These are phyloP conservation scores for Edaphochlamys debaryana DNA, from an alignment of 139 green algal genomes.

Conservation along the genomic window DNA sequence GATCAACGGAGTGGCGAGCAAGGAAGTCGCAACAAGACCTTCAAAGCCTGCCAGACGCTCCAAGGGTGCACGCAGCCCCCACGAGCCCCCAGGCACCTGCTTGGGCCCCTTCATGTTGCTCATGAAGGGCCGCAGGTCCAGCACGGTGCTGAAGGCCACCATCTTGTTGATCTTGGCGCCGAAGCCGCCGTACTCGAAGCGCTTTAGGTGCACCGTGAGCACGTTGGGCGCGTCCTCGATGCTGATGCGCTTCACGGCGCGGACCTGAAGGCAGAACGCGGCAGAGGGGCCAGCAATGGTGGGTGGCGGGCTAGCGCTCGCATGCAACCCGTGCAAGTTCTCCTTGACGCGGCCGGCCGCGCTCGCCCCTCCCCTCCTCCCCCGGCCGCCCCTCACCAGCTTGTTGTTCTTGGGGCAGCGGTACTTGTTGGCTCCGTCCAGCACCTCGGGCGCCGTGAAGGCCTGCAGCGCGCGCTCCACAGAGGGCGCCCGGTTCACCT, in stretches of 20 bases:
- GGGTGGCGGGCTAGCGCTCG: neutral
- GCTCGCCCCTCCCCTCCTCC: neutral
- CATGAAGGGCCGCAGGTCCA: conserved; percentile 88
- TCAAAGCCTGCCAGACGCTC: too few relatives aligned
- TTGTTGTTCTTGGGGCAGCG: conserved; percentile 86
- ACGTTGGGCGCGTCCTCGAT: conserved; percentile 86
- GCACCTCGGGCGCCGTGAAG: conserved; percentile 81
- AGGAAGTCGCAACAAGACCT: too few relatives aligned
- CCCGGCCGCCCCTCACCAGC: conserved; percentile 40
- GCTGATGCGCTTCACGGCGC: conserved; percentile 83
- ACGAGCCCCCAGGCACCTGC: neutral
- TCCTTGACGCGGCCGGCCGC: too few relatives aligned
- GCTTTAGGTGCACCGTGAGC: conserved; percentile 90
- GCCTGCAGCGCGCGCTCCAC: conserved; percentile 75
- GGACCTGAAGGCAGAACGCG: conserved; percentile 59
- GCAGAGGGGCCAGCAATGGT: neutral
- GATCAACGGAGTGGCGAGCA: too few relatives aligned
- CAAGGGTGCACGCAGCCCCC: too few relatives aligned
- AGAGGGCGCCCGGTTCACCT: conserved; percentile 78
- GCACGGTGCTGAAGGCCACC: conserved; percentile 79
- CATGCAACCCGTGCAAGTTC: too few relatives aligned
- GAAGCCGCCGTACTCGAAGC: conserved; percentile 85
- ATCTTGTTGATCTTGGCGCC: conserved; percentile 84
- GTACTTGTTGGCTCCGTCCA: conserved; percentile 94
- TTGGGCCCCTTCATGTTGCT: conserved; percentile 11